Evolutionary conservation across 1,139 yeast genomes (phyloP), one percentile per base, ranked within the genome.

Genomic region (Candida mesenterica): DNA sequence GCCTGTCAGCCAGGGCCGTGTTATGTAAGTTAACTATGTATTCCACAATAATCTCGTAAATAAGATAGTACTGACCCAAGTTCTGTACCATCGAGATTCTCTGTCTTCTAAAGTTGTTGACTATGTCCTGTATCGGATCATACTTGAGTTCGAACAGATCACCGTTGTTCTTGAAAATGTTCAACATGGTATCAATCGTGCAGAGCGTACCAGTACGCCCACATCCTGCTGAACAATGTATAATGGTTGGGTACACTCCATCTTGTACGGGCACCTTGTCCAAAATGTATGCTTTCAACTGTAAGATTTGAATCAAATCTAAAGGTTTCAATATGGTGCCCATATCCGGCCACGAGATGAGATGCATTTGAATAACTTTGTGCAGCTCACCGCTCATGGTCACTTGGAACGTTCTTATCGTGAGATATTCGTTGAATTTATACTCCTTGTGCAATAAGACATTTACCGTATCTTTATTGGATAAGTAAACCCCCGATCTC

Each of bases 141-240:
- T 45, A 43, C 4, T 43, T 42, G 40, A 46, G 43, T 20, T 46
- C 52, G 35, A 17, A 44, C 16, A 22, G 32, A 24, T 39, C 37
- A 17, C 45, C 35, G 34, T 49, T 46, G 39, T 45, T 36, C 42
- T 44, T 53, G 31, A 75, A 50, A 8, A 77, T 56, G 42, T 75
- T 77, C 24, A 82, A 53, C 17, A 84, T 64, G 12, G 83, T 68
- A 57, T 87, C 96, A 25, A 85, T 70, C 0, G 94, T 73, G 40
- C 89, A 82, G 45, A 86, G 83, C 0, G 90, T 86, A 2, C 96
- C 96, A 0, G 96, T 87, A 46, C 96, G 74, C 3, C 96, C 96
- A 59, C 96, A 87, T 0, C 96, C 96, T 0, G 96, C 96, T 4
- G 90, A 81, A 56, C 96, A 87, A 57, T 88, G 96, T 7, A 86